Conservation (phyloP, 2,329 filamentous ascomycete genomes). For the Nemania sp. region DNA sequence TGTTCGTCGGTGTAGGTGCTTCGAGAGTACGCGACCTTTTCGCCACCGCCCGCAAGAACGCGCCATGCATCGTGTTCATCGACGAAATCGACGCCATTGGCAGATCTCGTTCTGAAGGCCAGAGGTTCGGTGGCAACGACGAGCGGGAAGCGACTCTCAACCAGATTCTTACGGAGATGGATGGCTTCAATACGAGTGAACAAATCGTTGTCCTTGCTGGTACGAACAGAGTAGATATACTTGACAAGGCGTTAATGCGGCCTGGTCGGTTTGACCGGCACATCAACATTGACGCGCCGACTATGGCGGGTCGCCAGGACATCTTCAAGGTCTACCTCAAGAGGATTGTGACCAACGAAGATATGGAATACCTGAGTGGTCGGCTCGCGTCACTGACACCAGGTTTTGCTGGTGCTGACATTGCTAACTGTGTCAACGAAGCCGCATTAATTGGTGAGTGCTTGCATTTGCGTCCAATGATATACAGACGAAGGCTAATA, state of each 20-base stretch:
- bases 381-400: conserved; percentile 90
- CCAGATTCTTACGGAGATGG: conserved; percentile 98
- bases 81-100: conserved; percentile 99
- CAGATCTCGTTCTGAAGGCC: conserved; percentile 80
- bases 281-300: conserved; percentile 91
- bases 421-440: conserved; percentile 98
- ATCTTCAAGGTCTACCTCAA: conserved; percentile 94
- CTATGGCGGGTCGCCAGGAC: conserved; percentile 93
- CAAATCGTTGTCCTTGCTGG: conserved; percentile 96
- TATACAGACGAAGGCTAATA: conserved; percentile 45
- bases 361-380: conserved; percentile 84
- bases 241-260: conserved; percentile 95
- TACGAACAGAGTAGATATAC: conserved; percentile 91
- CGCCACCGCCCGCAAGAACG: conserved; percentile 89
- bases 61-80: conserved; percentile 98
- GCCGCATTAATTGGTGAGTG: conserved; percentile 88
- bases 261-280: conserved; percentile 97
- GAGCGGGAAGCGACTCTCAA: conserved; percentile 97
- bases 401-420: conserved; percentile 96
- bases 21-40: conserved; percentile 95
- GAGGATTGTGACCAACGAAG: conserved; percentile 92
- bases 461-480: background rate
- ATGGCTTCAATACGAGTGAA: conserved; percentile 95
- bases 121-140: conserved; percentile 84
- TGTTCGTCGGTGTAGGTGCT: conserved; percentile 98